Base-by-base conservation (phyloP, 345 rosid genomes). In the Bruguiera parviflora region DNA sequence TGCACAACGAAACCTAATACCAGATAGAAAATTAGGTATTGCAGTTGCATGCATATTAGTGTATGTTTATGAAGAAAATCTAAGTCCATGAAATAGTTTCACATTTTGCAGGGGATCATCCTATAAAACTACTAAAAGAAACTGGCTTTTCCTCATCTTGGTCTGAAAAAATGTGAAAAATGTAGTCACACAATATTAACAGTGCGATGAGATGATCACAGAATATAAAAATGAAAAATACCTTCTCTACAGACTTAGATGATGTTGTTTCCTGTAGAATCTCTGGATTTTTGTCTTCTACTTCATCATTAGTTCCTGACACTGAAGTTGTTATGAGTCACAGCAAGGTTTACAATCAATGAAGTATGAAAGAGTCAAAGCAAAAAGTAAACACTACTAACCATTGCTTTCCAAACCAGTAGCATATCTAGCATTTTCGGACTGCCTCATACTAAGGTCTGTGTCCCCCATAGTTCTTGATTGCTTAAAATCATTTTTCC, bases 271-370 rank as follows among this genome's bases (percentile, higher is more conserved):
- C 70, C 71, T 69, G 83, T 70, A 73, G 74, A 76, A 71, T 72
- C 60, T 59, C 58, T 53, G 66, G 77, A 32, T 69, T 72, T 64
- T 71, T 78, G 32, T 72, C 82, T 67, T 60, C 76, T 60, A 53
- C 67, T 71, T 66, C 79, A 59, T 31, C 77, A 63, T 76, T 66
- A 31, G 77, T 76, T 75, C 88, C 98, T 87, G 83, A 78, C 71
- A 78, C 56, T 49, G 47, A 55, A 77, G 39, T 25, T 27, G 25
- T 53, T 64, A 51, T 67, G 63, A 35, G 43, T 31, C 37, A 51
- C 33, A n/a, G 39, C 65, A 52, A 57, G 6, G 22, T 33, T 63
- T 43, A 68, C 57, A 69, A 22, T 43, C 71, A n/a, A 71, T 32
- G 61, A 27, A 58, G 61, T 8, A 60, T 4, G 25, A 15, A 69